These are phyloP conservation scores for Pichia cabralensis DNA, from an alignment of 805 yeast genomes.

Conservation along the genomic window DNA sequence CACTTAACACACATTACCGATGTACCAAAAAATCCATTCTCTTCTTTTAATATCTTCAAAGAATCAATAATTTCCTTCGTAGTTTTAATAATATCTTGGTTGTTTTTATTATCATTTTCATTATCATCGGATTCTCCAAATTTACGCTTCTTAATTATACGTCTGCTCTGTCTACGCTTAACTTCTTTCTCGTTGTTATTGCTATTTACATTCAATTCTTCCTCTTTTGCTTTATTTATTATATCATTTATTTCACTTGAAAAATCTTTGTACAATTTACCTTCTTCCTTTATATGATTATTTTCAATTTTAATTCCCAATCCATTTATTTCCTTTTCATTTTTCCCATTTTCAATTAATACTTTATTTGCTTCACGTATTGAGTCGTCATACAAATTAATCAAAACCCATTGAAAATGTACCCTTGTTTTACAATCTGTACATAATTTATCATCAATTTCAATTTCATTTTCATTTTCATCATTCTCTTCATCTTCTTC, in stretches of 20 bases:
- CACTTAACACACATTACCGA: slow-evolving; percentile 19
- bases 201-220: slow-evolving; percentile 6
- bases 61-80: slow-evolving; percentile 9
- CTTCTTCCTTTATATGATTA: too few relatives aligned
- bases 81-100: slow-evolving; percentile 2
- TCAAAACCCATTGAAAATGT: slow-evolving; percentile 37
- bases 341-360: background rate
- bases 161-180: slow-evolving; percentile 1
- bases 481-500: slow-evolving; percentile 9
- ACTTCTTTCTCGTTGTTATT: slow-evolving; percentile 18
- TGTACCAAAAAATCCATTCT: slow-evolving; percentile 19
- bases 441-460: slow-evolving; percentile 37
- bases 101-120: slow-evolving; percentile 1
- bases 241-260: slow-evolving; percentile 5
- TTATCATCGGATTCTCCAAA: slow-evolving; percentile 1
- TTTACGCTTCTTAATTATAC: slow-evolving; percentile 1
- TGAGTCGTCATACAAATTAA: slow-evolving; percentile 18
- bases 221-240: slow-evolving; percentile 1
- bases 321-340: background rate
- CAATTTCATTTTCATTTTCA: slow-evolving; percentile 9
- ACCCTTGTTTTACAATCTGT: slow-evolving; percentile 39
- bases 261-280: too few relatives aligned
- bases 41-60: slow-evolving; percentile 15
- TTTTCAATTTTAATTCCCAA: background rate
- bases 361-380: slow-evolving; percentile 9